These are phyloP conservation scores for Penicillium chermesinum DNA, from an alignment of 495 filamentous ascomycete species.

Conservation along the genomic window DNA sequence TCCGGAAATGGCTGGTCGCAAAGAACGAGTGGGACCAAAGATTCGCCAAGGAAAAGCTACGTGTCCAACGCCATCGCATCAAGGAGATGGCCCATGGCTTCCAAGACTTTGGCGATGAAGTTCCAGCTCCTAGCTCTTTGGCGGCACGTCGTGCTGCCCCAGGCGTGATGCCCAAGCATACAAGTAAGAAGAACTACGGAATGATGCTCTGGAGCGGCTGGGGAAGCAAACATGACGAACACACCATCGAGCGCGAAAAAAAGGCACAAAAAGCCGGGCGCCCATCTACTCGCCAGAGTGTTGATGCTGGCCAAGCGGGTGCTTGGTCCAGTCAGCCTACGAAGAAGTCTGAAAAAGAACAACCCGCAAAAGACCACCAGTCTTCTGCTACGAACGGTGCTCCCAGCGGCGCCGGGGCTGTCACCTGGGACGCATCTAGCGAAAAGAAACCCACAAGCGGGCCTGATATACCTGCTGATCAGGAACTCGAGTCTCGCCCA, in stretches of 20 bases:
- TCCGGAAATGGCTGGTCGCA: constrained; percentile 74
- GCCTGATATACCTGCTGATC: constrained; percentile 1
- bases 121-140: constrained; percentile 75
- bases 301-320: constrained; percentile 34
- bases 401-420: not conserved
- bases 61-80: constrained; percentile 63
- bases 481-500: constrained; percentile 7
- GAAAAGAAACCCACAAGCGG: constrained; percentile 9
- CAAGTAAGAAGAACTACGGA: constrained; percentile 56
- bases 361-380: not conserved
- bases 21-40: constrained; percentile 65
- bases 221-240: constrained; percentile 83
- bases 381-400: not conserved
- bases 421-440: constrained; percentile 11
- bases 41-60: constrained; percentile 59
- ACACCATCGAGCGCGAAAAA: constrained; percentile 52
- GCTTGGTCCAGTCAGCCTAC: constrained; percentile 24
- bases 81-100: constrained; percentile 67
- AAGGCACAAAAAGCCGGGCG: constrained; percentile 22
- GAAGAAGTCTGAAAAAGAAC: not conserved
- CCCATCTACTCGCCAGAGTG: constrained; percentile 25
- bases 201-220: constrained; percentile 78
- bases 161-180: constrained; percentile 48
- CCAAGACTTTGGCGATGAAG: constrained; percentile 65
- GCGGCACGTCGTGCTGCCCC: constrained; percentile 60